Evolutionary conservation across 202 grass and related monocot species (phyloP).

Genomic region (Tripidium arundinaceum): DNA sequence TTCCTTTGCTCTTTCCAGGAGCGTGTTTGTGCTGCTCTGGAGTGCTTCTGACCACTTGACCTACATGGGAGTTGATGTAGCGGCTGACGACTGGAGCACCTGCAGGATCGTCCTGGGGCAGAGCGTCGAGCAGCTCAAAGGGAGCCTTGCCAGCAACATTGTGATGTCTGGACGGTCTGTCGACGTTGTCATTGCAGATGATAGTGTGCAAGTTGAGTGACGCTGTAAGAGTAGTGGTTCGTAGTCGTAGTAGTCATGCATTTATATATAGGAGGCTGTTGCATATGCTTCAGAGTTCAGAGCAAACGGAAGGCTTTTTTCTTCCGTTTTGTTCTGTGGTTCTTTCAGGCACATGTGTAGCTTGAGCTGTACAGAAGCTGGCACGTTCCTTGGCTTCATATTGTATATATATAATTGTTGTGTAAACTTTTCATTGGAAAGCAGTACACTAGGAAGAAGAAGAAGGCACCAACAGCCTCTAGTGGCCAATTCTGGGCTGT

Average conservation of each 20-base stretch:
- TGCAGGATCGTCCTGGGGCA: conserved; percentile 54
- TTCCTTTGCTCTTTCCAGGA: conserved; percentile 2
- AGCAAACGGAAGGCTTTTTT: not conserved
- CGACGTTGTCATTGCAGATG: conserved; percentile 17
- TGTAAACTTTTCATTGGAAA: no score
- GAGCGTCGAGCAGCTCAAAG: conserved; percentile 22
- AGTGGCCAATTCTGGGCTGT: no score
- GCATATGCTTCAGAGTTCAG: not conserved
- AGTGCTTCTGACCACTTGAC: conserved; percentile 58
- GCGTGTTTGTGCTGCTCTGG: conserved; percentile 38
- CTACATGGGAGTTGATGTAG: conserved; percentile 55
- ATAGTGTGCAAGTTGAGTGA: conserved; percentile 3
- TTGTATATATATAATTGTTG: no score
- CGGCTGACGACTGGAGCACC: conserved; percentile 70
- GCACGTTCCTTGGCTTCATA: not conserved
- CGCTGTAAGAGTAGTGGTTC: not conserved
- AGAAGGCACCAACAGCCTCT: no score
- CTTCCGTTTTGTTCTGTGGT: not conserved
- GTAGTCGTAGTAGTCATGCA: not conserved
- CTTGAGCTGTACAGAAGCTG: not conserved
- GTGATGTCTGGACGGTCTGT: conserved; percentile 2
- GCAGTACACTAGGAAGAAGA: no score
- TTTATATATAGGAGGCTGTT: not conserved
- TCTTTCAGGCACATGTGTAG: not conserved
- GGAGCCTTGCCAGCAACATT: conserved; percentile 35